A percentile compares a stretch with the other conserved stretches of the same genome.
phyloP scores from a whole-genome alignment of 495 filamentous ascomycete species.

The Penicillium egyptiacum region DNA sequence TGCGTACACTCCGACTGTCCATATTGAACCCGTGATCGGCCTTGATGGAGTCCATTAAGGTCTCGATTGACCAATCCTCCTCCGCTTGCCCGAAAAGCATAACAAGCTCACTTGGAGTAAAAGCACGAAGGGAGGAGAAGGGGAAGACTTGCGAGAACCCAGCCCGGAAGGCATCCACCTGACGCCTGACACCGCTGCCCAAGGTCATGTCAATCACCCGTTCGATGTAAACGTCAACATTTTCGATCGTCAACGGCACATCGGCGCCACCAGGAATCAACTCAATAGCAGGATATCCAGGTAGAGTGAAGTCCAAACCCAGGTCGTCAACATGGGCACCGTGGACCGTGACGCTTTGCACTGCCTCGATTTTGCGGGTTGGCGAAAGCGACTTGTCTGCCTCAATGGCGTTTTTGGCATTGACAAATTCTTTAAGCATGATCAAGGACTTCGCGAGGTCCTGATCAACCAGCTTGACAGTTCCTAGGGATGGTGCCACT shows the following conservation, averaged over 20 bases:
- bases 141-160: slow-evolving; percentile 98
- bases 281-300: slow-evolving; percentile 89
- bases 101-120: slow-evolving; percentile 95
- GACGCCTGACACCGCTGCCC: slow-evolving; percentile 78
- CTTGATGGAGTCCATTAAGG: slow-evolving; percentile 97
- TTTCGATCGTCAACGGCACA: slow-evolving; percentile 77
- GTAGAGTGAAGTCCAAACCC: slow-evolving; percentile 88
- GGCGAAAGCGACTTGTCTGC: slow-evolving; percentile 61
- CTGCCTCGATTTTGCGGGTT: slow-evolving; percentile 66
- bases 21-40: slow-evolving; percentile 99
- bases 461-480: slow-evolving; percentile 85
- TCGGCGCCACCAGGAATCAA: slow-evolving; percentile 73
- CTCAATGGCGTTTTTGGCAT: slow-evolving; percentile 78
- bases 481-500: slow-evolving; percentile 85
- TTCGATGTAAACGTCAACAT: slow-evolving; percentile 84
- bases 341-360: slow-evolving; percentile 67
- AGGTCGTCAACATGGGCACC: slow-evolving; percentile 81
- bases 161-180: slow-evolving; percentile 85
- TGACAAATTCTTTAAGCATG: slow-evolving; percentile 82
- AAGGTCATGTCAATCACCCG: slow-evolving; percentile 90
- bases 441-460: slow-evolving; percentile 83
- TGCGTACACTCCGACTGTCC: slow-evolving; percentile 95
- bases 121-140: slow-evolving; percentile 86
- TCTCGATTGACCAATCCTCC: slow-evolving; percentile 97
- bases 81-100: slow-evolving; percentile 93